These are phyloP conservation scores for Apiosordaria backusii DNA, from an alignment of 495 filamentous ascomycete species.

Conservation along the genomic window DNA sequence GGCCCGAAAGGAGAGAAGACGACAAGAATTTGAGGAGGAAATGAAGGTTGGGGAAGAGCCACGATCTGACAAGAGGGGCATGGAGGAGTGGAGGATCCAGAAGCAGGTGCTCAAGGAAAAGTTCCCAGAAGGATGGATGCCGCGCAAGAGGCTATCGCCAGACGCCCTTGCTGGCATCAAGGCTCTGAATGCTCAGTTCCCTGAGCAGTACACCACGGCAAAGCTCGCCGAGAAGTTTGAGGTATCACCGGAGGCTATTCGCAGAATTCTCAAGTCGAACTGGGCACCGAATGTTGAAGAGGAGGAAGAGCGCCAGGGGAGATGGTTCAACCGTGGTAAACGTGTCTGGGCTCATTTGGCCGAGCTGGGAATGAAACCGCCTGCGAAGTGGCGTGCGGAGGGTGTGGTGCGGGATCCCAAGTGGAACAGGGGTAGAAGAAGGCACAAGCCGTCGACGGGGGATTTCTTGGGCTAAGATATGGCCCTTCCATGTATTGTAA, in stretches of 20 bases:
- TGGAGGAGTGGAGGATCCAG: conserved; percentile 26
- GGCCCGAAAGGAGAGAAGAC: not conserved
- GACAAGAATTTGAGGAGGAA: not conserved
- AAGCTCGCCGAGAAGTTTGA: conserved; percentile 76
- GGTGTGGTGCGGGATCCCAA: conserved; percentile 53
- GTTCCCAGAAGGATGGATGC: conserved; percentile 74
- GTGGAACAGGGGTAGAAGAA: conserved; percentile 30
- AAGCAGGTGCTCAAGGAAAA: conserved; percentile 42
- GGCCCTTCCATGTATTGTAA: not conserved
- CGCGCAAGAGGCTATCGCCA: conserved; percentile 81
- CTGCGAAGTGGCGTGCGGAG: conserved; percentile 61
- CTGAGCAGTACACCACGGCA: conserved; percentile 68
- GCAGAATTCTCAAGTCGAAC: conserved; percentile 78
- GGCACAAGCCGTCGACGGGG: too few relatives aligned
- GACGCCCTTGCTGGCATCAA: conserved; percentile 86
- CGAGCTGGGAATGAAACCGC: conserved; percentile 64
- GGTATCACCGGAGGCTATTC: conserved; percentile 79
- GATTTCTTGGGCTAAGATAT: not conserved
- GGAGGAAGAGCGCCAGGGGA: conserved; percentile 52
- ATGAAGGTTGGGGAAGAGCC: conserved; percentile 1
- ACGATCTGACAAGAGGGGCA: not conserved
- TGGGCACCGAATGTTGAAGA: conserved; percentile 70
- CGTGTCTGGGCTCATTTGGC: conserved; percentile 71
- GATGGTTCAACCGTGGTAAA: conserved; percentile 79
- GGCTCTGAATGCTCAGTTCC: conserved; percentile 68